Conservation (phyloP, 1,139 yeast species). For the Blastobotrys serpentis region DNA sequence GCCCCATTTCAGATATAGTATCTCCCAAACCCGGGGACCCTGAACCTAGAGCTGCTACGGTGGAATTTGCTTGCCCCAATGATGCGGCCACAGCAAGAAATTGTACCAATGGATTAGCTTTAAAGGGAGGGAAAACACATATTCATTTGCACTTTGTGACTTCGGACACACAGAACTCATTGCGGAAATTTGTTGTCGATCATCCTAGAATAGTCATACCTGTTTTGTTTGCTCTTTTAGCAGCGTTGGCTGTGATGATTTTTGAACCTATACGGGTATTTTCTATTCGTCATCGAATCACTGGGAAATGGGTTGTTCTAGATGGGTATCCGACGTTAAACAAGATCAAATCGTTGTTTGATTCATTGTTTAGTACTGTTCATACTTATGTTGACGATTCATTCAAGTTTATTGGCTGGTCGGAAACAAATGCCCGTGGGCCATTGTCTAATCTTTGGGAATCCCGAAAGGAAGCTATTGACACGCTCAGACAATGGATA, state of each 20-base stretch:
- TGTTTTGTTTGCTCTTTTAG: conserved; percentile 56
- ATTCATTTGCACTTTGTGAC: conserved; percentile 75
- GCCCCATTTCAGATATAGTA: conserved; percentile 70
- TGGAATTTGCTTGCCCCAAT: conserved; percentile 55
- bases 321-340: conserved; percentile 20
- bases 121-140: conserved; percentile 55
- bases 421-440: conserved; percentile 26
- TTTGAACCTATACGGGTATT: conserved; percentile 92
- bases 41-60: conserved; percentile 50
- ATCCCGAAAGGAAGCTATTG: conserved; percentile 66
- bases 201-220: conserved; percentile 85
- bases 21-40: conserved; percentile 54
- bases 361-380: conserved; percentile 25
- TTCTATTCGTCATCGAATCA: conserved; percentile 69
- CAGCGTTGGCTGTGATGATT: conserved; percentile 77
- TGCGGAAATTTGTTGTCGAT: conserved; percentile 55
- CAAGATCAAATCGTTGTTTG: conserved; percentile 31
- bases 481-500: conserved; percentile 75
- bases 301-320: conserved; percentile 23
- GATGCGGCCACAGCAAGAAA: conserved; percentile 87
- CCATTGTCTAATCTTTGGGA: conserved; percentile 56
- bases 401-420: conserved; percentile 29
- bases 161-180: conserved; percentile 49
- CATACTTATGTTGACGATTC: conserved; percentile 33
- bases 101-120: conserved; percentile 65